Conservation (phyloP, 2,329 filamentous ascomycete species). For the Botryosphaeria agaves region DNA sequence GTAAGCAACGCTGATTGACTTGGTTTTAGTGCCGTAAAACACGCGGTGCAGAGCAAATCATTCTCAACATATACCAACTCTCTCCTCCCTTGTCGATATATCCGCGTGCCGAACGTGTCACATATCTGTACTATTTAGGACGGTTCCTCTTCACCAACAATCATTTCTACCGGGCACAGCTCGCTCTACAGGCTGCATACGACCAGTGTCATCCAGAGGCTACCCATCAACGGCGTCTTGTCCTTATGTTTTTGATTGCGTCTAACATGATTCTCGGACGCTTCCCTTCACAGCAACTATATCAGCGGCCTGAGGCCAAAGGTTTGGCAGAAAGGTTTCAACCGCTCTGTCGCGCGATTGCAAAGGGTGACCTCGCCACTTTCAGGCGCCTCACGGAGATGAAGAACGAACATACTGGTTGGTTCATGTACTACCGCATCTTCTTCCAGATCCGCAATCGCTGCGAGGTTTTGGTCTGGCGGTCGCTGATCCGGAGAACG, state of each 20-base stretch:
- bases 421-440: constrained; percentile 61
- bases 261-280: constrained; percentile 72
- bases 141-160: constrained; percentile 76
- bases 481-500: constrained; percentile 58
- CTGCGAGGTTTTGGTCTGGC: constrained; percentile 69
- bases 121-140: constrained; percentile 87
- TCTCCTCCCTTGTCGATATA: constrained; percentile 69
- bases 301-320: constrained; percentile 52
- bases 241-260: constrained; percentile 70
- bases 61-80: constrained; percentile 70
- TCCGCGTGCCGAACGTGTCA: constrained; percentile 72
- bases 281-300: constrained; percentile 52
- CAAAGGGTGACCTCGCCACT: constrained; percentile 52
- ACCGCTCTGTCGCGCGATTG: constrained; percentile 56
- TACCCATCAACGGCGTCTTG: constrained; percentile 52
- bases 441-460: constrained; percentile 60
- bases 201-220: constrained; percentile 45
- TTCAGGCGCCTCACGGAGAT: constrained; percentile 53
- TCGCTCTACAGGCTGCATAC: constrained; percentile 65
- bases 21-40: constrained; percentile 74
- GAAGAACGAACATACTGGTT: constrained; percentile 39
- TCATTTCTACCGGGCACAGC: constrained; percentile 61
- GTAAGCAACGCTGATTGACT: too few relatives aligned
- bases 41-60: constrained; percentile 70
- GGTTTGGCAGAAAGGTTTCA: constrained; percentile 49